These are phyloP conservation scores for Cyberlindnera misumaiensis DNA, from an alignment of 805 yeast genomes.

Conservation along the genomic window DNA sequence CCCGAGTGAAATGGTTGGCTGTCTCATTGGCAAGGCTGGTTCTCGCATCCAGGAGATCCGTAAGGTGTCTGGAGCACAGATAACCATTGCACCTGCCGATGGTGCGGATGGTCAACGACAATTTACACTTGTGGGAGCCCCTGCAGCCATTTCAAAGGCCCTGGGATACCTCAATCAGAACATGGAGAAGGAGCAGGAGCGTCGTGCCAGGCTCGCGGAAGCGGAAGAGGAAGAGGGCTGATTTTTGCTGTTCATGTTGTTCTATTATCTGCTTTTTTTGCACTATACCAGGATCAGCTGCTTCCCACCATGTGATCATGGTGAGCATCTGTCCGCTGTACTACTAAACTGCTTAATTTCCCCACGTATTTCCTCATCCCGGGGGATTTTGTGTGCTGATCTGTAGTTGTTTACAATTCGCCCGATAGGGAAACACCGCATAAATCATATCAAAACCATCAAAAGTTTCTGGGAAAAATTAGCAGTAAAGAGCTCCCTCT, in stretches of 20 bases:
- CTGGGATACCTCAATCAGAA: conserved; percentile 49
- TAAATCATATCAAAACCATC: too few species aligned
- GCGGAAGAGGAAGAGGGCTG: conserved; percentile 9
- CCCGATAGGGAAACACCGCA: background rate
- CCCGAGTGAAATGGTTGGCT: conserved; percentile 82
- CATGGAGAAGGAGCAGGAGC: conserved; percentile 50
- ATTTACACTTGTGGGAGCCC: conserved; percentile 61
- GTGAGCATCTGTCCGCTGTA: too few species aligned
- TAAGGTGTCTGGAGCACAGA: conserved; percentile 68
- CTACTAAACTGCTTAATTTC: too few species aligned
- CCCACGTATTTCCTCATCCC: background rate
- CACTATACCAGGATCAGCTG: too few species aligned
- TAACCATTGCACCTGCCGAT: conserved; percentile 66
- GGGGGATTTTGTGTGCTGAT: background rate
- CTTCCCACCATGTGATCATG: too few species aligned
- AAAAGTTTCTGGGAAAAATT: too few species aligned
- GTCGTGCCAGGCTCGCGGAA: conserved; percentile 30
- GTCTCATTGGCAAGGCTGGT: conserved; percentile 82
- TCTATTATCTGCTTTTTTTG: conserved; percentile 3
- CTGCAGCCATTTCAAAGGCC: conserved; percentile 48
- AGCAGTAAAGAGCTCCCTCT: too few species aligned
- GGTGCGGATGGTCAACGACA: conserved; percentile 57
- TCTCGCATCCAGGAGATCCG: conserved; percentile 82
- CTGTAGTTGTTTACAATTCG: background rate
- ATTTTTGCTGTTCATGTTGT: background rate